Evolutionary conservation across 2,329 filamentous ascomycete genomes (phyloP).

Genomic region (Pseudogymnoascus sp.): DNA sequence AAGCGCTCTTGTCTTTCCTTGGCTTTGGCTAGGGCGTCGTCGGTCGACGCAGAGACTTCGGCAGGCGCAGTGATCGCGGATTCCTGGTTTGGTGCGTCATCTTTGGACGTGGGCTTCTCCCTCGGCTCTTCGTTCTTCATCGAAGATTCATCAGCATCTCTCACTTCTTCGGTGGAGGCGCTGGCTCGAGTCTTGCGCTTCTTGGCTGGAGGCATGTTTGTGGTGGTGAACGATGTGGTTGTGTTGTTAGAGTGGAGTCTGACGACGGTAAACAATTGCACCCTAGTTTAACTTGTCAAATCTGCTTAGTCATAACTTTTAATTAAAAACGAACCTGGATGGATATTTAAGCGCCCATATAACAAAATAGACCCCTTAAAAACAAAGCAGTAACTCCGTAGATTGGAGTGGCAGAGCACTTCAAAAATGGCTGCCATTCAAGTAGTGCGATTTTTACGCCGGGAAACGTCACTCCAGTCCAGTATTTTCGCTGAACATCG

Average conservation of each 20-base stretch:
- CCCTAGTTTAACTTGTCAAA: constrained; percentile 16
- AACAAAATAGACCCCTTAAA: background rate
- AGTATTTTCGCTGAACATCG: constrained; percentile 15
- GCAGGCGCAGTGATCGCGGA: constrained; percentile 9
- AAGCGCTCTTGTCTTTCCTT: constrained; percentile 73
- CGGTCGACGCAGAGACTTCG: constrained; percentile 11
- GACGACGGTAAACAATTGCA: constrained; percentile 19
- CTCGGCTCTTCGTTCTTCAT: background rate
- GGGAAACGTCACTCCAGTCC: constrained; percentile 11
- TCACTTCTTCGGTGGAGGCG: constrained; percentile 16
- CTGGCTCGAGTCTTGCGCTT: constrained; percentile 37
- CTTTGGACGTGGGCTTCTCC: background rate
- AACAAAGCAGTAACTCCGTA: background rate
- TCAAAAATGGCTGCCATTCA: background rate
- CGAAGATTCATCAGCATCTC: constrained; percentile 2
- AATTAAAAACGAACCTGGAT: constrained; percentile 1
- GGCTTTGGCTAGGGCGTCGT: constrained; percentile 38
- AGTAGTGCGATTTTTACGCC: background rate
- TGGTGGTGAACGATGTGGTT: background rate
- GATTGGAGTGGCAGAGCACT: background rate
- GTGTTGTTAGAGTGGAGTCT: constrained; percentile 8
- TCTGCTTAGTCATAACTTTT: constrained; percentile 7
- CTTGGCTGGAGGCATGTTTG: constrained; percentile 37
- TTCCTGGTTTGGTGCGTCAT: constrained; percentile 10
- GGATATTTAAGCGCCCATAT: background rate